A percentile compares a stretch with the other conserved stretches of the same genome.
Evolutionary conservation across 176 grass and related monocot genomes (phyloP).

Genomic region (Rhynchospora pubera): DNA sequence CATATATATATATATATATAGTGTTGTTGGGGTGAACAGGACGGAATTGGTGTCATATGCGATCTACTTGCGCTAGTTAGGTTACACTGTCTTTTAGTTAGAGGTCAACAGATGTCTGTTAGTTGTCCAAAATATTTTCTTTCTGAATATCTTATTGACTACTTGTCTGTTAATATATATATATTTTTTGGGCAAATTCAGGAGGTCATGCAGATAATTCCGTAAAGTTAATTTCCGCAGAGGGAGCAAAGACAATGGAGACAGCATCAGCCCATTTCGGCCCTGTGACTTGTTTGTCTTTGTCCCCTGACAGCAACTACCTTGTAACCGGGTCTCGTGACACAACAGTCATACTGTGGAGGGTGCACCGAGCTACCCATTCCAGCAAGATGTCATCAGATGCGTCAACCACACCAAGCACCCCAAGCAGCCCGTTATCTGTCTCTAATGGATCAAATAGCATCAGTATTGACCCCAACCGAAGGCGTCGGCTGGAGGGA

Average conservation of each 20-base stretch:
- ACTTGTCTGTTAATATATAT: constrained; percentile 7
- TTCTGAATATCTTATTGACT: not conserved
- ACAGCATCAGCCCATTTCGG: constrained; percentile 75
- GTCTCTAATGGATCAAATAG: constrained; percentile 32
- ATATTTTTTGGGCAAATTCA: constrained; percentile 34
- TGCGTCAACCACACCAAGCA: constrained; percentile 39
- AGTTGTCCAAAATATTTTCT: not conserved
- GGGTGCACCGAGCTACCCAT: constrained; percentile 50
- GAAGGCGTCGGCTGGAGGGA: constrained; percentile 66
- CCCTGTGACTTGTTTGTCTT: constrained; percentile 77
- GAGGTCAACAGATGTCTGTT: not conserved
- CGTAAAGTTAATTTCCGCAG: constrained; percentile 68
- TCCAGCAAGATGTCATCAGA: constrained; percentile 52
- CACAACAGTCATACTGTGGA: constrained; percentile 87
- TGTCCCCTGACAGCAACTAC: constrained; percentile 78
- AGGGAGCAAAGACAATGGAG: constrained; percentile 91
- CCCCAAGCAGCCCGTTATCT: constrained; percentile 54
- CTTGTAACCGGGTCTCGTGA: constrained; percentile 88
- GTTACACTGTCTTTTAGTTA: not conserved
- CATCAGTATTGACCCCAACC: constrained; percentile 41
- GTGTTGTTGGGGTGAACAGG: not conserved
- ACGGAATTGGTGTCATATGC: not conserved
- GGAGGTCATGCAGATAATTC: constrained; percentile 95
- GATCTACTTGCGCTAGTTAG: not conserved
- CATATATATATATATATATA: not conserved